Conservation (phyloP, 805 yeast genomes). For the Brettanomyces nanus region DNA sequence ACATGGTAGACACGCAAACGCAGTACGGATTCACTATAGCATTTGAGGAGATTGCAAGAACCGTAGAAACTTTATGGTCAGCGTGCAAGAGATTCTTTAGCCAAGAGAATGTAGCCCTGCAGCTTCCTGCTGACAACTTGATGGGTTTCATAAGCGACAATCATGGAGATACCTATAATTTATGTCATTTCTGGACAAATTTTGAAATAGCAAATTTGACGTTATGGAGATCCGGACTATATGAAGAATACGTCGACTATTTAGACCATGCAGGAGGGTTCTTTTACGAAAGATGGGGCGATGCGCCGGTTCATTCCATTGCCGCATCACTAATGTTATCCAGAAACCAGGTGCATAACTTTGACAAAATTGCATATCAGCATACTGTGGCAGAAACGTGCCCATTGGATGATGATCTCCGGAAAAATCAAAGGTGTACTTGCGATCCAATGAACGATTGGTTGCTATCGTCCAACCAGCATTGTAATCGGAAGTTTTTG, state of each 20-base stretch:
- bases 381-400: conserved; percentile 76
- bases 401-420: conserved; percentile 57
- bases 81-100: conserved; percentile 35
- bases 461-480: conserved; percentile 38
- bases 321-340: conserved; percentile 39
- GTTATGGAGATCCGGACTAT: conserved; percentile 50
- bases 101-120: conserved; percentile 13
- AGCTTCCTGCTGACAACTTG: conserved; percentile 24
- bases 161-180: conserved; percentile 52
- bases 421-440: conserved; percentile 52
- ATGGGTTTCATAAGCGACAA: conserved; percentile 59
- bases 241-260: conserved; percentile 50
- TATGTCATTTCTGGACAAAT: conserved; percentile 81
- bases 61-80: conserved; percentile 46
- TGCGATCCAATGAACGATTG: conserved; percentile 68
- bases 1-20: conserved; percentile 41
- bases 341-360: conserved; percentile 61
- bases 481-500: conserved; percentile 22
- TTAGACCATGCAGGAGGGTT: conserved; percentile 70
- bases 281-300: conserved; percentile 89
- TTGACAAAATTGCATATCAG: conserved; percentile 73
- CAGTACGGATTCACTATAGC: conserved; percentile 47
- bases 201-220: conserved; percentile 68
- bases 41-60: conserved; percentile 40
- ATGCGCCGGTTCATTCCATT: conserved; percentile 47